Evolutionary conservation across 2,329 filamentous ascomycete species (phyloP), one percentile per base, ranked within the genome.

Genomic region (Davidsoniella virescens): DNA sequence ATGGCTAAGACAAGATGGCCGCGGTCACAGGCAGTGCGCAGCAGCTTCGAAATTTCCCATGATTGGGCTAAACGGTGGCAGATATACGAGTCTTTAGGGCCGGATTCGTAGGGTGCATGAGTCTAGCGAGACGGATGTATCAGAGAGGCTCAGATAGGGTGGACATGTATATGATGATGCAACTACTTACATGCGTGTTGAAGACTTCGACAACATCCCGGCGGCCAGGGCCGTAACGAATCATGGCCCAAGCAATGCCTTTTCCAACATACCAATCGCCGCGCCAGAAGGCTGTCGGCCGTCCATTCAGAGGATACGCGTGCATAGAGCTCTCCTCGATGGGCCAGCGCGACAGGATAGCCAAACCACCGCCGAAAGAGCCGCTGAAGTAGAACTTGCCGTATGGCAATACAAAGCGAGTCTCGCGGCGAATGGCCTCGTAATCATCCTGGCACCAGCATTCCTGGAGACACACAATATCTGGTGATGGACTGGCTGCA

Each of bases 261-360:
- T 96, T 96, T 0, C 92, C 92, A 8, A 95, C 88, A 61, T 80
- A 96, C 87, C 90, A 96, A 64, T 96, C 90, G 9, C 92, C 92
- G 54, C 90, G 74, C 67, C 83, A 95, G 65, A 96, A 94, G 4
- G 90, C 90, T 8, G 87, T 90, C 5, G 92, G 92, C 16, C 90
- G 76, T 16, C 92, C 92, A 63, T 94, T 95, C 49, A 98, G 73
- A n/a, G 87, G 79, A 62, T 95, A 98, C 3, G 72, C 73, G 57
- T 78, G 73, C 87, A 96, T 94, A 59, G 74, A 80, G 64, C 82
- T 88, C 67, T 94, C 84, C 59, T 86, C 82, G 56, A 98, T 87
- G 18, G 90, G 88, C 87, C 87, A 96, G 71, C 79, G 76, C 44
- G 86, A 93, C 44, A 96, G 70, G 55, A 96, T 92, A 50, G 80